Evolutionary conservation across 2,329 filamentous ascomycete species (phyloP).

Genomic region (Colletotrichum liaoningense): DNA sequence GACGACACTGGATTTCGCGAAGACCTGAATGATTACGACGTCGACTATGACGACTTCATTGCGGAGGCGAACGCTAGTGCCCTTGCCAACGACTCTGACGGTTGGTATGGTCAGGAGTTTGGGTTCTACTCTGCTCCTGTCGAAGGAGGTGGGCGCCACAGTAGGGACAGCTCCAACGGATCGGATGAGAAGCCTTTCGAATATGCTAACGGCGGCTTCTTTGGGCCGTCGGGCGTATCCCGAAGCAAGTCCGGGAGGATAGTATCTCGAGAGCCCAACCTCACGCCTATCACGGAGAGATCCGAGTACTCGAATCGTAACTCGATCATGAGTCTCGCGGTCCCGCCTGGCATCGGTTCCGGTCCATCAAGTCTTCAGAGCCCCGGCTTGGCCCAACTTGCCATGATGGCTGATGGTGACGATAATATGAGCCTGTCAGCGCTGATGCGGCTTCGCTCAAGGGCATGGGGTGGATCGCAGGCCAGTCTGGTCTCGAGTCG

Average conservation of each 20-base stretch:
- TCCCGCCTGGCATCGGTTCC: constrained; percentile 56
- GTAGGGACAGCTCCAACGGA: constrained; percentile 54
- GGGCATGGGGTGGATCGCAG: constrained; percentile 85
- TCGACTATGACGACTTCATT: constrained; percentile 91
- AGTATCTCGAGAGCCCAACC: constrained; percentile 85
- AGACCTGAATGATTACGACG: constrained; percentile 70
- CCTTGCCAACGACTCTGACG: constrained; percentile 90
- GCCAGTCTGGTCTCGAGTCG: constrained; percentile 72
- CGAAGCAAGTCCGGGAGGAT: constrained; percentile 79
- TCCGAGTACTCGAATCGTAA: constrained; percentile 97
- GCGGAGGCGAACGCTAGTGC: constrained; percentile 95
- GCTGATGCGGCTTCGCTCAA: constrained; percentile 77
- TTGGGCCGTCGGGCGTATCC: constrained; percentile 79
- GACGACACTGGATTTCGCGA: constrained; percentile 61
- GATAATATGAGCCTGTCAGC: constrained; percentile 80
- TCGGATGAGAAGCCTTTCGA: constrained; percentile 56
- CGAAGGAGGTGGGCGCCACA: constrained; percentile 52
- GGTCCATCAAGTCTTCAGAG: constrained; percentile 69
- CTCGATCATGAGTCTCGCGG: constrained; percentile 80
- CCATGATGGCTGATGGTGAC: constrained; percentile 68
- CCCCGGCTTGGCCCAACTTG: constrained; percentile 82
- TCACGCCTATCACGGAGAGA: constrained; percentile 95
- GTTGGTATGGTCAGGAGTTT: constrained; percentile 96
- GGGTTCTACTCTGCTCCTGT: constrained; percentile 85
- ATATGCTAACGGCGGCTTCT: constrained; percentile 87